A percentile compares a stretch with the other conserved stretches of the same genome.
Evolutionary conservation across 2,329 filamentous ascomycete genomes (phyloP).

Genomic region (Phyllosticta citribraziliensis): DNA sequence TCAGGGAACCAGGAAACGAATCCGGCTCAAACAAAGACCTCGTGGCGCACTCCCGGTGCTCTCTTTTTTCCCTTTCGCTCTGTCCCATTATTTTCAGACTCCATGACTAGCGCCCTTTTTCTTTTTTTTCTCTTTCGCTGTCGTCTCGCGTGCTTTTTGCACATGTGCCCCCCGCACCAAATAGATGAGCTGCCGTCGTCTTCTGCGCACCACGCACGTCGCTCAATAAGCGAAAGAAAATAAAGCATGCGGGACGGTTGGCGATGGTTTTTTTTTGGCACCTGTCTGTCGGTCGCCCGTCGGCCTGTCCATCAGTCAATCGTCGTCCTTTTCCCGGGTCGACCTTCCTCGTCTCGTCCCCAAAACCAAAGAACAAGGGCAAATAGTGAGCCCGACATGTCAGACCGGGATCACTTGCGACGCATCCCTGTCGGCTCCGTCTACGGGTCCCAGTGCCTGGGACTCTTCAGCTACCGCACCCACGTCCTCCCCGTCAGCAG

Average conservation of each 20-base stretch:
- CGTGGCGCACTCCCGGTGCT: neutral
- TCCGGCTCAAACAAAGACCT: neutral
- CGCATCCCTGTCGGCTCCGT: neutral
- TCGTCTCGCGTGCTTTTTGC: neutral
- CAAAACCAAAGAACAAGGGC: neutral
- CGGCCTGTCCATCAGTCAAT: neutral
- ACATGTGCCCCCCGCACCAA: neutral
- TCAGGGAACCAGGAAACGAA: neutral
- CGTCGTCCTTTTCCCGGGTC: neutral
- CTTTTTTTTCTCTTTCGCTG: neutral
- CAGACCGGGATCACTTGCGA: neutral
- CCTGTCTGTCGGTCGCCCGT: neutral
- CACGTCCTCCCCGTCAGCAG: neutral
- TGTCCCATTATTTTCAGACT: no score
- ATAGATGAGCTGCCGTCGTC: neutral
- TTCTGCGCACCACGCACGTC: neutral
- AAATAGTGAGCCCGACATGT: neutral
- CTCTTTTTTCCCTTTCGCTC: neutral
- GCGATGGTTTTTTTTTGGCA: neutral
- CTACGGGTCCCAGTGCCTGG: neutral
- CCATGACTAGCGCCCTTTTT: neutral
- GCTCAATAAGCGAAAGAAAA: neutral
- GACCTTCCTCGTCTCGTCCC: neutral
- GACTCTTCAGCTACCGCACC: neutral
- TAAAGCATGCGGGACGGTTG: neutral